Base-by-base conservation (phyloP, 2,329 filamentous ascomycete genomes). In the Aureobasidium sp. region DNA sequence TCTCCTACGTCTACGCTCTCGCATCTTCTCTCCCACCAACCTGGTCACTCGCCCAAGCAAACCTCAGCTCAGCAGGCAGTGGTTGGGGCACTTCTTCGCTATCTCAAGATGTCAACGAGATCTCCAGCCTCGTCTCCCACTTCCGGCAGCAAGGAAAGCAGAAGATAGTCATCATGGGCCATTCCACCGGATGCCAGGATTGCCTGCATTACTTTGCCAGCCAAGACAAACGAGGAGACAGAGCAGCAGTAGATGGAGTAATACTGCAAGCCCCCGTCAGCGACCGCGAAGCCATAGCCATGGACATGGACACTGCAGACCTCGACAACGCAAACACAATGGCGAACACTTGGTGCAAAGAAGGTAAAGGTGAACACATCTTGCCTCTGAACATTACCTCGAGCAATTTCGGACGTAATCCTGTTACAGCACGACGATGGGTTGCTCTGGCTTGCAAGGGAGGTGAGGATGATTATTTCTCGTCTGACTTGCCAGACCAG, bases 401-500 rank as follows among this genome's bases (percentile, higher is more conserved):
- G 66, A 70, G 63, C 12, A 67, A 62, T 44, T 77, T 64, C 58
- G 70, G 69, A 31, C 68, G 62, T 47, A 67, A 62, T 63, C 80
- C 82, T 0, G 73, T 87, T 5, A 80, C 76, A n/a, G 83, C 85
- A 8, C 75, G 76, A 49, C 72, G 86, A 45, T 87, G 84, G 71
- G 70, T 86, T 39, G 83, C 82, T 50, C 74, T 89, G 7, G 76
- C 80, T 0, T 82, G 79, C 24, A 82, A 82, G 0, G 76, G 78
- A 50, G 88, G 87, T 11, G 87, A 89, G 63, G 92, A 97, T 71
- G 92, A 96, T 71, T 90, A 89, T 70, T 96, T 96, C 75, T 92
- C 88, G n/a, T 86, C 85, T 2, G 89, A 94, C 70, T 75, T 94
- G n/a, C 73, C 77, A 0, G 81, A 84, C 45, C 78, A 82, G 35